A percentile compares a stretch with the other conserved stretches of the same genome.
Evolutionary conservation across 208 protist species (phyloP).

Genomic region (Leishmania mexicana): DNA sequence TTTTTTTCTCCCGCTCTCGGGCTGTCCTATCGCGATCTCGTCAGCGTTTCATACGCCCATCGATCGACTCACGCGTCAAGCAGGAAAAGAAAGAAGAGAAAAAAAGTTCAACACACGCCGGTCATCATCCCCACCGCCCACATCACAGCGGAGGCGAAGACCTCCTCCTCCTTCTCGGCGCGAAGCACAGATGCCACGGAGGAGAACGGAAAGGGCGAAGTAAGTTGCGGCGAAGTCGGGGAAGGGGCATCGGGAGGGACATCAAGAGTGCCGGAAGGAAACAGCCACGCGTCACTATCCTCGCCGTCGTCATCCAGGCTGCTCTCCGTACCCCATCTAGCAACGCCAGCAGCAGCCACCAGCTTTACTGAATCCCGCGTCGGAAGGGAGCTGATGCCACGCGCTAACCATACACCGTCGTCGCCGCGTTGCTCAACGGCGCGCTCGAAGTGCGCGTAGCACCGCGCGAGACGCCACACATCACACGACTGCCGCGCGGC

Average conservation of each 20-base stretch:
- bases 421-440: slow-evolving; percentile 13
- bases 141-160: slow-evolving; percentile 6
- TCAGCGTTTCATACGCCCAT: not conserved
- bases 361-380: not conserved
- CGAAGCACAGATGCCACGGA: not conserved
- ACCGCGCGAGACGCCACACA: slow-evolving; percentile 2
- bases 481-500: not conserved
- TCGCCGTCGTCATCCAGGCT: not conserved
- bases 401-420: slow-evolving; percentile 8
- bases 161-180: slow-evolving; percentile 10
- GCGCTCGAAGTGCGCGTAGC: slow-evolving; percentile 11
- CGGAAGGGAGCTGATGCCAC: not conserved
- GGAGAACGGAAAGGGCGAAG: not conserved
- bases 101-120: not conserved
- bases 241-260: too few species aligned
- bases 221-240: not conserved
- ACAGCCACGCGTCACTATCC: not conserved
- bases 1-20: not conserved
- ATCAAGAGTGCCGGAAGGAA: not conserved
- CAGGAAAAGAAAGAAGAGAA: not conserved
- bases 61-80: not conserved
- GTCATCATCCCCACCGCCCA: slow-evolving; percentile 8
- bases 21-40: not conserved
- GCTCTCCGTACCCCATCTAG: not conserved
- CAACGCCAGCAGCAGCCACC: not conserved